Conservation (phyloP, 2,329 filamentous ascomycete species). For the Cladosporium sp. region DNA sequence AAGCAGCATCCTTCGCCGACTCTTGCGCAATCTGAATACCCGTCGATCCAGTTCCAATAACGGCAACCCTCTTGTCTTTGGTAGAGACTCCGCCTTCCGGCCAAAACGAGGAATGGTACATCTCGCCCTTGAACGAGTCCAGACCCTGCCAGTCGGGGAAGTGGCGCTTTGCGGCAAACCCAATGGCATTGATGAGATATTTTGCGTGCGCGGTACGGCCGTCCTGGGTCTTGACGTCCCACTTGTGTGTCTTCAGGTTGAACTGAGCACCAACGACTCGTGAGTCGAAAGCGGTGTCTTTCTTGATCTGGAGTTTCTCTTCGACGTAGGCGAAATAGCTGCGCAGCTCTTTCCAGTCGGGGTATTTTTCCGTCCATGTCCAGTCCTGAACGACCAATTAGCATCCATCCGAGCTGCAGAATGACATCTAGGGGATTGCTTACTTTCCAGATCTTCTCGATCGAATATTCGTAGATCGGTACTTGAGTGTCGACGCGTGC, state of each 20-base stretch:
- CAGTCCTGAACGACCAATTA: constrained; percentile 44
- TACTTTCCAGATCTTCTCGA: constrained; percentile 48
- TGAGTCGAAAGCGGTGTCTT: constrained; percentile 58
- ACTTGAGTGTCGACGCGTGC: constrained; percentile 51
- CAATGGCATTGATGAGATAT: constrained; percentile 43
- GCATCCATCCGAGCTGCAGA: not conserved
- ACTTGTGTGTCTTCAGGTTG: constrained; percentile 49
- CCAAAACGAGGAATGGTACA: constrained; percentile 45
- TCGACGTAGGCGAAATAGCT: constrained; percentile 64
- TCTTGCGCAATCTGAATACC: constrained; percentile 43
- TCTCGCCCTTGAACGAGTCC: constrained; percentile 41
- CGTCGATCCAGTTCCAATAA: constrained; percentile 47
- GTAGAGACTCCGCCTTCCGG: constrained; percentile 37
- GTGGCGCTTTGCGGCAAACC: constrained; percentile 41
- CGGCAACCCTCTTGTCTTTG: constrained; percentile 41
- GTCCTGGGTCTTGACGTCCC: constrained; percentile 54
- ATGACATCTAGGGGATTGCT: not conserved
- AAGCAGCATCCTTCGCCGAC: constrained; percentile 32
- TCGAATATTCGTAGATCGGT: constrained; percentile 50
- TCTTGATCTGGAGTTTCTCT: constrained; percentile 55
- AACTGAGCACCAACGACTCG: constrained; percentile 56
- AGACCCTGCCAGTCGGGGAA: constrained; percentile 40
- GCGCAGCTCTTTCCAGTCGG: constrained; percentile 47
- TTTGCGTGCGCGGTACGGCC: constrained; percentile 27
- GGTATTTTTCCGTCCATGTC: constrained; percentile 49